Evolutionary conservation across 2,329 filamentous ascomycete species (phyloP), one percentile per base, ranked within the genome.

Genomic region (Fusarium floridanum): DNA sequence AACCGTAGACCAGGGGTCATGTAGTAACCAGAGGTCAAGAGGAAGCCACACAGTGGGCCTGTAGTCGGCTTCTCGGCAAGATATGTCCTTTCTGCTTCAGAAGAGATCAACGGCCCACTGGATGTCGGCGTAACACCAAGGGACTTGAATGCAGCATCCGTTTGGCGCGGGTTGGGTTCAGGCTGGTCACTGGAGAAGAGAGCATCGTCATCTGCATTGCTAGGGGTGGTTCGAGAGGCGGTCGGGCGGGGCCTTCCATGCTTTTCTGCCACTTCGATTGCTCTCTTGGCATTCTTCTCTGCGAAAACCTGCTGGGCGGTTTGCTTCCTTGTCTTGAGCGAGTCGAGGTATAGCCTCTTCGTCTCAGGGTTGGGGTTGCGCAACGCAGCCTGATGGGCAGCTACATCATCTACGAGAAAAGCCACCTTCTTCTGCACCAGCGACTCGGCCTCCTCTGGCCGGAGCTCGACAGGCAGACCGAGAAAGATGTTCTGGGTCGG

Each of bases 401-500:
- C 86, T 62, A 88, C 87, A 83, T 97, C 95, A 81, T 98, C 94
- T 77, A 96, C 91, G 76, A 98, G 88, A 83, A 93, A 94, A 48
- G 91, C 96, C 77, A 91, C 90, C 68, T 90, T 91, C 76, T 92
- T 92, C 76, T 95, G 92, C 68, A 97, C 91, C 32, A 99, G 88
- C 64, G 97, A 85, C 73, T 91, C 89, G 5, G 93, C 95, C 85
- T 99, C 97, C 84, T 98, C 97, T 2, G 94, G 92, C 86, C 97
- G 94, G 53, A 99, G 87, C 85, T 98, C 93, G 29, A 98, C 85
- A 4, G 97, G 97, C 60, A 98, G 85, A 55, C 95, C 94, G 68
- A 96, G 89, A 81, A 98, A 98, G 67, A 98, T 90, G 84, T 98
- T 98, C 84, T 99, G 97, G 77, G 97, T 96, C 7, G 95, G 95